Base-by-base conservation (phyloP, 495 filamentous ascomycete species). In the Aspergillus baeticus region DNA sequence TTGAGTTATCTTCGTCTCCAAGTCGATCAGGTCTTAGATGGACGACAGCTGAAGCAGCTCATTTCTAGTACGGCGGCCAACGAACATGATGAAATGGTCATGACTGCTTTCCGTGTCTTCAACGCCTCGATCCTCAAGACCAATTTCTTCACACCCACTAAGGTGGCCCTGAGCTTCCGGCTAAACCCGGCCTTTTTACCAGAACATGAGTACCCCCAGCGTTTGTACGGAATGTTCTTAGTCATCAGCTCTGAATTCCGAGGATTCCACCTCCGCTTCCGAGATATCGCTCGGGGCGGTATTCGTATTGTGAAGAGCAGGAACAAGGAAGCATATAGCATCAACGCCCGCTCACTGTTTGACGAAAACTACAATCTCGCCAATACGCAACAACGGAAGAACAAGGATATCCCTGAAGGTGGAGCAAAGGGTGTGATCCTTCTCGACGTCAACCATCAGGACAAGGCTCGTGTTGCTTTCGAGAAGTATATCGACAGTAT, bases 401-500 rank as follows among this genome's bases (percentile, higher is more conserved):
- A 98, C 80, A 98, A 98, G 77, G 94, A 98, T 65, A 98, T 98
- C 38, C 94, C 94, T n/a, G 94, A 98, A 78, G 94, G 94, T 50
- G 94, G 94, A 54, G 94, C 93, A 50, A 98, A 98, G 78, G 94
- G 94, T 72, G 94, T 98, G 46, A 93, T 98, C 52, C 85, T 98
- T 29, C 83, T 98, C 26, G 93, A 98, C 73, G 85, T 90, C 33
- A 83, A 90, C 60, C 91, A 97, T 70, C 94, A 98, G 70, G 91
- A 97, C 74, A 95, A 92, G 75, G 86, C 84, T 17, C 81, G 78
- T 38, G 90, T 94, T 50, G 94, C 94, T 14, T 98, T 98, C 67
- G 92, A 98, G 76, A 98, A 98, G 78, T 98, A 98, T 75, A 98
- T 98, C 57, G 94, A 98, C 75, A 93, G 90, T 66, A 96, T 98